phyloP scores from a whole-genome alignment of 148 eudicot genomes.

The Rhododendron ferrugineum region DNA sequence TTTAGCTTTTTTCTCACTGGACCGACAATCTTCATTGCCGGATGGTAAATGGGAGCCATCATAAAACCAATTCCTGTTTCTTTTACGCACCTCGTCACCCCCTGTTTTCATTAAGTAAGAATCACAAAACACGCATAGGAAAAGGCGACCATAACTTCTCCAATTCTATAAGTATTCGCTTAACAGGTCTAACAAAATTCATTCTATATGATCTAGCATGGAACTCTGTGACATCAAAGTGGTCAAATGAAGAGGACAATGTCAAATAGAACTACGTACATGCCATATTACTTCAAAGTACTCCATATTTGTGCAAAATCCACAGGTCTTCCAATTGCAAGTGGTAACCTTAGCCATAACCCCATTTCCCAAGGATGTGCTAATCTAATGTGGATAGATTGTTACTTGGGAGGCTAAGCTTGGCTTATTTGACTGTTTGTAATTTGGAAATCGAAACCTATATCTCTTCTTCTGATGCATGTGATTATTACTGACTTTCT shows the following conservation, averaged over 20 bases:
- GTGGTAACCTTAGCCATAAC: neutral
- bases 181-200: neutral
- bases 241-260: too few species aligned
- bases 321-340: neutral
- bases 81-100: conserved; percentile 63
- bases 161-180: neutral
- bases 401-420: neutral
- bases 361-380: neutral
- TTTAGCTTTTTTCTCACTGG: conserved; percentile 81
- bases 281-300: neutral
- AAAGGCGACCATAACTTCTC: neutral
- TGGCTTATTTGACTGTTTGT: neutral
- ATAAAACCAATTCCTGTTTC: conserved; percentile 94
- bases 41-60: conserved; percentile 97
- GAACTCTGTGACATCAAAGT: neutral
- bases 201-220: neutral
- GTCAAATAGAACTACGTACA: too few species aligned
- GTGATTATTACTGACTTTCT: neutral
- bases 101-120: conserved; percentile 35
- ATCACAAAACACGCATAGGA: neutral
- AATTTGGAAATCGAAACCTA: neutral
- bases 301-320: neutral
- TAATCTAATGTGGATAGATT: neutral
- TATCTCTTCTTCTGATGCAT: neutral
- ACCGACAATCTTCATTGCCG: conserved; percentile 93